These are phyloP conservation scores for Rhododendron mucronatum DNA, from an alignment of 148 eudicot species.

Conservation along the genomic window DNA sequence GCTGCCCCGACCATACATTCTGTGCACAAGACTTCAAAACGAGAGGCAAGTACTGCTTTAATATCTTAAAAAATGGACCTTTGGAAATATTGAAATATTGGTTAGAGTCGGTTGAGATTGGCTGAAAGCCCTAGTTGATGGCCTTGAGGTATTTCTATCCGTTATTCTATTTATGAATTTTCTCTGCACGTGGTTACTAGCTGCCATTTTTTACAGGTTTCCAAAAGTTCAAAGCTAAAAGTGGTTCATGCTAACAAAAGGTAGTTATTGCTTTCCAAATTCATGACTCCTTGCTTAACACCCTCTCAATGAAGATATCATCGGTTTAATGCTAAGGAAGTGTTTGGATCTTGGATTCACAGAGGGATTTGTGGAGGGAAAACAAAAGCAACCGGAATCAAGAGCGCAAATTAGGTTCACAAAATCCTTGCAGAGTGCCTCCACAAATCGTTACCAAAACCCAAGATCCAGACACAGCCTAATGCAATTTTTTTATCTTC, in stretches of 20 bases:
- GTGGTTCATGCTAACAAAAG: conserved; percentile 24
- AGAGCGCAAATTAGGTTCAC: neutral
- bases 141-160: neutral
- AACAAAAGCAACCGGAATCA: neutral
- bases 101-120: neutral
- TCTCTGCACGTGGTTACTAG: neutral
- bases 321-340: neutral
- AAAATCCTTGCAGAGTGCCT: neutral
- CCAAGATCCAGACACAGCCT: neutral
- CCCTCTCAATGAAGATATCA: neutral
- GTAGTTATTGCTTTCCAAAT: conserved; percentile 16
- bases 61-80: neutral
- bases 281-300: neutral
- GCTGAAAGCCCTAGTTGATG: neutral
- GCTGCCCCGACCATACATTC: conserved; percentile 9
- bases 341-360: neutral
- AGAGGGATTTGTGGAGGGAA: neutral
- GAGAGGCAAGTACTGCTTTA: conserved; percentile 28
- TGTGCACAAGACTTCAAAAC: conserved; percentile 18
- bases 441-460: neutral
- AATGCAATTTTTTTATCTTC: neutral
- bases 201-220: conserved; percentile 24
- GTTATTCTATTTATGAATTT: neutral
- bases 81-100: neutral
- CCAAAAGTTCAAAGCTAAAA: conserved; percentile 22